Conservation (phyloP, 2,329 filamentous ascomycete genomes). For the Cercospora sp. region DNA sequence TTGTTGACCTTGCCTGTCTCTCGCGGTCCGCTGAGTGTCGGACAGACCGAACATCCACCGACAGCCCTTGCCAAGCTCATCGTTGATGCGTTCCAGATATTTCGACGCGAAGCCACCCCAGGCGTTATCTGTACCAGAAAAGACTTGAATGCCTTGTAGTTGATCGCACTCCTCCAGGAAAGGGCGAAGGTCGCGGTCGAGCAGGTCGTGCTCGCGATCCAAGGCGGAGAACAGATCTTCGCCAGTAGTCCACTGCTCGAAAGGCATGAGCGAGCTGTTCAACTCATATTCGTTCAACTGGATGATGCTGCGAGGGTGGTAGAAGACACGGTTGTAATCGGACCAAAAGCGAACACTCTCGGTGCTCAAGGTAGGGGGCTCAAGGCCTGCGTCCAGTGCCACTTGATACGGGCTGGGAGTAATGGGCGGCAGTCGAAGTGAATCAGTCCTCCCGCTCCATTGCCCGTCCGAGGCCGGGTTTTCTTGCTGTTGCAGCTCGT, state of each 20-base stretch:
- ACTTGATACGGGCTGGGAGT: conserved; percentile 73
- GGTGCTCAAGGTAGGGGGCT: conserved; percentile 63
- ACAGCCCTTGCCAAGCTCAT: conserved; percentile 85
- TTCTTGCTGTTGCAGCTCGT: conserved; percentile 59
- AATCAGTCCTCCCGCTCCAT: conserved; percentile 64
- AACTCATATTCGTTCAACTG: conserved; percentile 87
- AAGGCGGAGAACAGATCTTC: conserved; percentile 65
- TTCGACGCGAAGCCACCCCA: conserved; percentile 50
- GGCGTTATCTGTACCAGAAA: conserved; percentile 56
- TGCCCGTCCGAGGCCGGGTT: conserved; percentile 41
- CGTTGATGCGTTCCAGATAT: conserved; percentile 66
- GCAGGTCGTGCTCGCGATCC: conserved; percentile 70
- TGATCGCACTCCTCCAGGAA: conserved; percentile 94
- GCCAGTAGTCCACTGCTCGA: conserved; percentile 73
- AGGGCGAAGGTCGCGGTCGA: conserved; percentile 84
- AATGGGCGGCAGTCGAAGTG: conserved; percentile 69
- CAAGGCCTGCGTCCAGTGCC: conserved; percentile 70
- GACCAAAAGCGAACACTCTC: conserved; percentile 91
- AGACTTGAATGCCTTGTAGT: conserved; percentile 77
- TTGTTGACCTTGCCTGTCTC: conserved; percentile 64
- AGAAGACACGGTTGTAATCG: conserved; percentile 90
- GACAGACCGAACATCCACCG: conserved; percentile 88
- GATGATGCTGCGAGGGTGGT: conserved; percentile 82
- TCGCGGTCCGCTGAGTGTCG: conserved; percentile 47
- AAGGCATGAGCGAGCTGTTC: conserved; percentile 75